These are phyloP conservation scores for Xylaria venustula DNA, from an alignment of 495 filamentous ascomycete species.

Conservation along the genomic window DNA sequence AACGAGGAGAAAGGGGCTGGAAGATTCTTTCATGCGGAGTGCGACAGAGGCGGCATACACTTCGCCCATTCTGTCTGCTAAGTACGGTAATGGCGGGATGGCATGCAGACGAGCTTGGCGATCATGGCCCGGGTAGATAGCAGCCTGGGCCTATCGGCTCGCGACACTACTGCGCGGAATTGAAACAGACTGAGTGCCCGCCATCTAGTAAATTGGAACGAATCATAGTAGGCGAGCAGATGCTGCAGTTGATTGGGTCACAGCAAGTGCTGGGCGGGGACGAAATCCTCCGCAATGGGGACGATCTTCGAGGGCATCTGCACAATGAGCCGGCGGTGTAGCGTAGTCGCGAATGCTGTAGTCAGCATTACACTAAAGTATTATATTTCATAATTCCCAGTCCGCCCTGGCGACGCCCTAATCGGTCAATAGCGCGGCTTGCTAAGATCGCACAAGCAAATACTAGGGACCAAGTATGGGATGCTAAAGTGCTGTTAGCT, in stretches of 20 bases:
- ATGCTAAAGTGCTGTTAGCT: no score
- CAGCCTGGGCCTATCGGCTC: no score
- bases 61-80: background rate
- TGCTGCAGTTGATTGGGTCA: background rate
- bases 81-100: background rate
- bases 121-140: no score
- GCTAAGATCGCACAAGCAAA: no score
- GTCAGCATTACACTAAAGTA: background rate
- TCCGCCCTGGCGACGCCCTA: background rate
- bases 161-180: no score
- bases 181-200: no score
- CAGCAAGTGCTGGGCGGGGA: background rate
- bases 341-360: no score
- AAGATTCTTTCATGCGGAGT: slow-evolving; percentile 4
- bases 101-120: background rate
- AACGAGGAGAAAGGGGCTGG: background rate
- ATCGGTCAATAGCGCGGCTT: background rate
- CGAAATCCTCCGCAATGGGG: background rate
- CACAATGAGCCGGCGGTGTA: slow-evolving; percentile 7
- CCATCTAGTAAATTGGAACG: background rate
- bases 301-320: background rate
- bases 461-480: no score
- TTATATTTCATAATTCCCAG: no score
- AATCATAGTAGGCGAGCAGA: background rate
- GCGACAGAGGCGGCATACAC: background rate